These are phyloP conservation scores for Cladosporium sp. DNA, from an alignment of 2,329 filamentous ascomycete species.

Conservation along the genomic window DNA sequence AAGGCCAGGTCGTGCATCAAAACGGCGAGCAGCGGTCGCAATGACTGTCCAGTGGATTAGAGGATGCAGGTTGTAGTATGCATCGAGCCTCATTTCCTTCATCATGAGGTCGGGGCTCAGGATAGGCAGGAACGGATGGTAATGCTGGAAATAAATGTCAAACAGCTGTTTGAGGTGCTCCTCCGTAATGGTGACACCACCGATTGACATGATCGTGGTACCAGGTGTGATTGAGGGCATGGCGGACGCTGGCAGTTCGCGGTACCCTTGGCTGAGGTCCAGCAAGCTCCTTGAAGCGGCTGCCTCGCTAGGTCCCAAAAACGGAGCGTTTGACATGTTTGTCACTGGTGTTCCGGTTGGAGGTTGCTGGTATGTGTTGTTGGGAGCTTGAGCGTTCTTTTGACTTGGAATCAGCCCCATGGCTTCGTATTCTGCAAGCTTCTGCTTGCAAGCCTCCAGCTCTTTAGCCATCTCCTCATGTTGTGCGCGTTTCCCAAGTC, in stretches of 20 bases:
- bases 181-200: constrained; percentile 38
- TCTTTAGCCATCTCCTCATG: constrained; percentile 85
- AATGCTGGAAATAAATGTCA: constrained; percentile 67
- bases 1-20: constrained; percentile 57
- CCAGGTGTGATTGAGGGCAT: constrained; percentile 51
- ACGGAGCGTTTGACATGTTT: constrained; percentile 25
- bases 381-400: neutral
- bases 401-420: constrained; percentile 26
- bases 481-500: constrained; percentile 73
- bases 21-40: constrained; percentile 68
- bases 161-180: constrained; percentile 54
- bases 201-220: constrained; percentile 56
- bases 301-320: constrained; percentile 33
- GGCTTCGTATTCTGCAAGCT: constrained; percentile 27
- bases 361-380: constrained; percentile 12
- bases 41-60: constrained; percentile 84
- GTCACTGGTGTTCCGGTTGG: constrained; percentile 22
- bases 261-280: constrained; percentile 34
- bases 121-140: constrained; percentile 74
- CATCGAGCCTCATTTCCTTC: constrained; percentile 28
- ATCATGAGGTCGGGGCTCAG: constrained; percentile 59
- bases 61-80: constrained; percentile 71
- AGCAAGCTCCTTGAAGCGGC: constrained; percentile 34
- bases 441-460: constrained; percentile 54
- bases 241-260: constrained; percentile 37